phyloP scores from a whole-genome alignment of 1,284 basidiomycete species.

The Tetrapyrgos nigripes region DNA sequence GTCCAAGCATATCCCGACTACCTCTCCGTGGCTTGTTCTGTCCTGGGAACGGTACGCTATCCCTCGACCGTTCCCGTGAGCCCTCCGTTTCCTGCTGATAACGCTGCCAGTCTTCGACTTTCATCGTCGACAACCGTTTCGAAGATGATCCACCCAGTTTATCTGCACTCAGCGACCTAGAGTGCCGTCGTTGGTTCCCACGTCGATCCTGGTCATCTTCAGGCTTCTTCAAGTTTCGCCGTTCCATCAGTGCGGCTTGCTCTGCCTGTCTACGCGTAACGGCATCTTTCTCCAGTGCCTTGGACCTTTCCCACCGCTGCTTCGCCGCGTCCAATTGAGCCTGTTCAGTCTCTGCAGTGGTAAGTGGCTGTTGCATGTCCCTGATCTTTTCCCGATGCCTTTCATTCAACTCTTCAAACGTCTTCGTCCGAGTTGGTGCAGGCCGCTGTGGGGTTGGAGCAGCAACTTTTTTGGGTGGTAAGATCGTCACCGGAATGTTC shows the following conservation, averaged over 20 bases:
- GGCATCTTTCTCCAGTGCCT: constrained; percentile 69
- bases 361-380: constrained; percentile 76
- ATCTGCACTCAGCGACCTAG: constrained; percentile 63
- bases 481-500: constrained; percentile 58
- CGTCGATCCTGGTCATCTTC: constrained; percentile 45
- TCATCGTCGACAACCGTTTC: constrained; percentile 72
- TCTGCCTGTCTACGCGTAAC: constrained; percentile 75
- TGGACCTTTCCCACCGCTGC: constrained; percentile 78
- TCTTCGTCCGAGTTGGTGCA: constrained; percentile 58
- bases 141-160: constrained; percentile 54
- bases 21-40: constrained; percentile 28
- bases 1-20: constrained; percentile 33
- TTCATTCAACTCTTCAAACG: constrained; percentile 82
- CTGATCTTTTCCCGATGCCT: constrained; percentile 83
- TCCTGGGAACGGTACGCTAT: constrained; percentile 56
- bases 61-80: constrained; percentile 34
- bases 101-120: constrained; percentile 84
- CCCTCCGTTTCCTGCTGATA: constrained; percentile 62
- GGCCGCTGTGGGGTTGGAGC: constrained; percentile 56
- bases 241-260: constrained; percentile 62
- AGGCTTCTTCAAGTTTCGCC: constrained; percentile 48
- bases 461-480: constrained; percentile 65
- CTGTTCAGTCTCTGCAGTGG: constrained; percentile 72
- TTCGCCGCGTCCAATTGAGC: constrained; percentile 73
- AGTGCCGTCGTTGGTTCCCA: constrained; percentile 44